Base-by-base conservation (phyloP, 257 asterid species). In the Cordia subcordata region DNA sequence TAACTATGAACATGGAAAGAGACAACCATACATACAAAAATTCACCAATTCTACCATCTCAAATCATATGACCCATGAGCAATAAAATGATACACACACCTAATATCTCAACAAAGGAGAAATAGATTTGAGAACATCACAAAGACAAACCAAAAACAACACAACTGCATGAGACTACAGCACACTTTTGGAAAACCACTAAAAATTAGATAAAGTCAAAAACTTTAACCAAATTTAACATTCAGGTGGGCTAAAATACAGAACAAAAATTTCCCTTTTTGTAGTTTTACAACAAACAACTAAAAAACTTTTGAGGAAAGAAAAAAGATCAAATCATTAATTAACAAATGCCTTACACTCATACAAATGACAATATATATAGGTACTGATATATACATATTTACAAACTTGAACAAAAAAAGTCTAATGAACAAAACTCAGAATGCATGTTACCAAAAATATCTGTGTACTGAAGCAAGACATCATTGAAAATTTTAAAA, bases 251-350 rank as follows among this genome's bases (percentile, higher is more conserved):
- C 57, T 13, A 71, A 62, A 62, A 27, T 1, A 27, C 35, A 27
- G n/a, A n/a, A n/a, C n/a, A 49, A 20, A 49, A 13, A 54, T 1
- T 27, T 1, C 61, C 57, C 39, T 49, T 40, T 53, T 53, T 37
- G 71, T 82, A 74, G 85, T 76, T 65, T 70, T 61, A 56, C 16
- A n/a, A 27, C 57, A 10, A 60, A 67, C 63, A 60, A 58, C 56
- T 21, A 72, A n/a, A n/a, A n/a, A 67, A 33, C 60, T 64, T 27
- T 12, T 49, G 35, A 51, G 50, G 57, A 50, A 59, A 16, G 35
- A 42, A 1, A 58, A 69, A 72, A 72, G 64, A 68, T 72, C 71
- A 55, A 56, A 53, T 14, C 68, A 68, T 58, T 68, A 65, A n/a
- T n/a, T n/a, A n/a, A n/a, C n/a, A n/a, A n/a, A n/a, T n/a, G n/a